Percentiles rank a stretch among this genome's conserved stretches.
These are phyloP conservation scores for Xanthoceras sorbifolium DNA, from an alignment of 345 rosid genomes.

Conservation along the genomic window DNA sequence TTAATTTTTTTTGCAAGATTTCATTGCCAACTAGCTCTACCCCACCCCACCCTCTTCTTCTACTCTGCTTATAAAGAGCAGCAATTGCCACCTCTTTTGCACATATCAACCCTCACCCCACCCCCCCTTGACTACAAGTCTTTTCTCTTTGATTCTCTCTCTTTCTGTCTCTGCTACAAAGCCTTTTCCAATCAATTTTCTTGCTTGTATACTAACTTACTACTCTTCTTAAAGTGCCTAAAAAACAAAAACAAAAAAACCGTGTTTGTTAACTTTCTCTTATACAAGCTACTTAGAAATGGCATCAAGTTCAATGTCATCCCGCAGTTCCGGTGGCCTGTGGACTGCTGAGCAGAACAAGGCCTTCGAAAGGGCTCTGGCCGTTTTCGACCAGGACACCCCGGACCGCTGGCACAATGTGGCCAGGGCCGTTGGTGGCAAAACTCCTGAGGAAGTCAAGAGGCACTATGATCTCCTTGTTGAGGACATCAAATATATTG, in stretches of 20 bases:
- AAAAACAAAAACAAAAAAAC: too few species aligned
- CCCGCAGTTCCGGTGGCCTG: slow-evolving; percentile 52
- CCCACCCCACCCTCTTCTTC: slow-evolving; percentile 29
- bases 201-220: too few species aligned
- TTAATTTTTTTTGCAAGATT: slow-evolving; percentile 35
- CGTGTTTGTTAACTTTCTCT: too few species aligned
- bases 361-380: slow-evolving; percentile 91
- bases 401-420: slow-evolving; percentile 98
- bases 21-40: slow-evolving; percentile 48
- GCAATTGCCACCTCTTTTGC: slow-evolving; percentile 49
- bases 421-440: slow-evolving; percentile 87
- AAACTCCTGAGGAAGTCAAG: slow-evolving; percentile 83
- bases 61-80: slow-evolving; percentile 64
- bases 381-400: slow-evolving; percentile 85
- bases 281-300: slow-evolving; percentile 25
- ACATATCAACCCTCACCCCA: slow-evolving; percentile 30
- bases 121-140: slow-evolving; percentile 23
- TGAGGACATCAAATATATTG: slow-evolving; percentile 72
- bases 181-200: too few species aligned
- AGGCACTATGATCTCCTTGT: slow-evolving; percentile 75
- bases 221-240: too few species aligned
- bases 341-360: slow-evolving; percentile 95
- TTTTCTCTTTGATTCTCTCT: slow-evolving; percentile 9
- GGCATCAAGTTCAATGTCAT: slow-evolving; percentile 86
- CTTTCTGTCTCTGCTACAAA: not conserved